Evolutionary conservation across 805 yeast species (phyloP), one percentile per base, ranked within the genome.

Genomic region (Metschnikowia santaceciliae): DNA sequence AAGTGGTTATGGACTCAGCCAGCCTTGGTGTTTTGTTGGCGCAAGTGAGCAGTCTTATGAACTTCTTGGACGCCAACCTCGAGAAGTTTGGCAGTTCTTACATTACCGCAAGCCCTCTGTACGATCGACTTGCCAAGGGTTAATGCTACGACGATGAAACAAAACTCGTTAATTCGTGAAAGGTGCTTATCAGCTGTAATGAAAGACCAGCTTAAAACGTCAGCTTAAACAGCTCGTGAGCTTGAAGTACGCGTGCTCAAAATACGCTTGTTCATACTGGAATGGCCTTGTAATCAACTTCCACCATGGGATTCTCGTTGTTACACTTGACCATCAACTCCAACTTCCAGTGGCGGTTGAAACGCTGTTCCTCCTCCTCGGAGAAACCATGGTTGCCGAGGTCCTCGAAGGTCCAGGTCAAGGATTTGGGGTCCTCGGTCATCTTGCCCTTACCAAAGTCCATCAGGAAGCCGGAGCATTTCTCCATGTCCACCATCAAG

Each of bases 1-100:
- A 83, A 55, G 83, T 96, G 1, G 71, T 83, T 7, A 87, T 90
- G 90, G 97, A 90, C 60, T 75, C 79, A n/a, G 84, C 83, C 51
- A 82, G 90, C 48, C 70, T 86, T 4, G 74, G 72, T 6, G 77
- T 78, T 15, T 66, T 89, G 52, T 74, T 81, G 52, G 72, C 68
- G 8, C 81, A 83, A 52, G 59, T 84, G 51, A 85, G 80, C 49
- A 76, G 69, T 26, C 69, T 89, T 15, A 64, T 86, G 53, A 64
- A 65, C 48, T 88, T 70, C 66, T 57, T 90, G 49, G 75, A 76
- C 23, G 69, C 65, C 14, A 70, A 83, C 57, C 62, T 71, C 44
- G 56, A 54, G n/a, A 52, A 52, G 13, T 70, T 69, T 49, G 60
- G 62, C 32, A 70, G 72, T 54, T 61, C 64, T n/a, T 74, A 74